Percentiles rank a stretch among this genome's conserved stretches.
phyloP scores from a whole-genome alignment of 345 rosid species.

The Citrus cavaleriei region DNA sequence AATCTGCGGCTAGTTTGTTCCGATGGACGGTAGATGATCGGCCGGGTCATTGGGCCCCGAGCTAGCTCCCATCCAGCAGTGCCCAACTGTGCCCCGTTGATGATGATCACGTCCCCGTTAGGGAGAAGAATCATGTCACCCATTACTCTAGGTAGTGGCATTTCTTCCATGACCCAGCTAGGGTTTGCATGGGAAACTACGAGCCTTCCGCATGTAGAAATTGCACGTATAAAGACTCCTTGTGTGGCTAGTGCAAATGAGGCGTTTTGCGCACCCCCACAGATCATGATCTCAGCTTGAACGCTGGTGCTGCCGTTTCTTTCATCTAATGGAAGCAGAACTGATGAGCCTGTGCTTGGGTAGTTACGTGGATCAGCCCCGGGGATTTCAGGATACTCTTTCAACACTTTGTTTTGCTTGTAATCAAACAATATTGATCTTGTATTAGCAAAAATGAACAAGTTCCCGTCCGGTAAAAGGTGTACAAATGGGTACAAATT shows the following conservation, averaged over 20 bases:
- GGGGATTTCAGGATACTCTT: slow-evolving; percentile 55
- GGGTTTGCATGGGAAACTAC: slow-evolving; percentile 38
- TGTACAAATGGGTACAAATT: slow-evolving; percentile 84
- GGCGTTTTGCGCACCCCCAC: slow-evolving; percentile 71
- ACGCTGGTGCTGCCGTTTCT: slow-evolving; percentile 4
- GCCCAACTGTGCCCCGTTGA: slow-evolving; percentile 66
- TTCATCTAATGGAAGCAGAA: slow-evolving; percentile 70
- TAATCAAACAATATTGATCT: slow-evolving; percentile 63
- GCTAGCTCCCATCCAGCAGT: slow-evolving; percentile 77
- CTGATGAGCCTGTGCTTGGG: slow-evolving; percentile 85
- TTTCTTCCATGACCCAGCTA: slow-evolving; percentile 65
- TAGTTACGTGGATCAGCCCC: slow-evolving; percentile 66
- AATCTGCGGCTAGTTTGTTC: slow-evolving; percentile 25
- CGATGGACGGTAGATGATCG: slow-evolving; percentile 50
- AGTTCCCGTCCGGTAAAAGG: slow-evolving; percentile 78
- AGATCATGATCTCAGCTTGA: slow-evolving; percentile 63
- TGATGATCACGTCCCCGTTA: slow-evolving; percentile 55
- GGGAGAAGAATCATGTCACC: slow-evolving; percentile 83
- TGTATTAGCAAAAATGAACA: slow-evolving; percentile 80
- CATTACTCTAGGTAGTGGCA: slow-evolving; percentile 83
- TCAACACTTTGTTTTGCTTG: slow-evolving; percentile 41
- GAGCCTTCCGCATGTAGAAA: slow-evolving; percentile 69
- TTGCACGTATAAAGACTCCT: slow-evolving; percentile 36
- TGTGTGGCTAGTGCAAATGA: slow-evolving; percentile 26
- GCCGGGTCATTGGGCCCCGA: slow-evolving; percentile 39